These are phyloP conservation scores for Takashimella koratensis DNA, from an alignment of 1,284 basidiomycete species.

Conservation along the genomic window DNA sequence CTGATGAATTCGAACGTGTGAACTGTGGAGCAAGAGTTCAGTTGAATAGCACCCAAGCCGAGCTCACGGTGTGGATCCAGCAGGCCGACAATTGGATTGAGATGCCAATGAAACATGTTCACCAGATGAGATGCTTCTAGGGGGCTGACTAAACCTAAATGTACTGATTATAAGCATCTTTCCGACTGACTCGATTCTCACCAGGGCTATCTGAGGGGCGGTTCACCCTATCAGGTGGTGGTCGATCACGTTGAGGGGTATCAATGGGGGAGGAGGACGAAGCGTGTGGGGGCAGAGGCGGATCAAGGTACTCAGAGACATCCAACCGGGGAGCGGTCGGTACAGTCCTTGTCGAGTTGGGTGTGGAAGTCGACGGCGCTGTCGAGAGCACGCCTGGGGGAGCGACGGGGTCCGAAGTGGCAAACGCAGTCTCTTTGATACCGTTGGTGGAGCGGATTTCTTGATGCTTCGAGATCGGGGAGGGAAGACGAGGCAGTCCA, in stretches of 20 bases:
- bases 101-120: conserved; percentile 26
- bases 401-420: no score
- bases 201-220: background rate
- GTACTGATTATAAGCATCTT: background rate
- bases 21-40: conserved; percentile 15
- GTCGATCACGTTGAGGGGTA: background rate
- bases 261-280: background rate
- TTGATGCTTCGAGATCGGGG: no score
- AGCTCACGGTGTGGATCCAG: conserved; percentile 23
- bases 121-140: background rate
- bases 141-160: background rate
- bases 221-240: background rate
- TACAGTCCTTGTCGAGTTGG: background rate
- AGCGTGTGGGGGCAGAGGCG: background rate
- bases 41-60: background rate
- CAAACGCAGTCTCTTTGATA: no score
- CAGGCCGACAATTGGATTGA: conserved; percentile 31
- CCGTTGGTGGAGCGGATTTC: no score
- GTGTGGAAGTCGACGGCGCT: background rate
- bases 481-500: no score
- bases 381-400: background rate
- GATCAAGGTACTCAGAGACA: background rate
- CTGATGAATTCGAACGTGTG: conserved; percentile 34
- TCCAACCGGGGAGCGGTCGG: background rate
- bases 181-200: background rate